A percentile compares a stretch with the other conserved stretches of the same genome.
These are phyloP conservation scores for Plasmopara viticola DNA, from an alignment of 352 stramenopile genomes.

Conservation along the genomic window DNA sequence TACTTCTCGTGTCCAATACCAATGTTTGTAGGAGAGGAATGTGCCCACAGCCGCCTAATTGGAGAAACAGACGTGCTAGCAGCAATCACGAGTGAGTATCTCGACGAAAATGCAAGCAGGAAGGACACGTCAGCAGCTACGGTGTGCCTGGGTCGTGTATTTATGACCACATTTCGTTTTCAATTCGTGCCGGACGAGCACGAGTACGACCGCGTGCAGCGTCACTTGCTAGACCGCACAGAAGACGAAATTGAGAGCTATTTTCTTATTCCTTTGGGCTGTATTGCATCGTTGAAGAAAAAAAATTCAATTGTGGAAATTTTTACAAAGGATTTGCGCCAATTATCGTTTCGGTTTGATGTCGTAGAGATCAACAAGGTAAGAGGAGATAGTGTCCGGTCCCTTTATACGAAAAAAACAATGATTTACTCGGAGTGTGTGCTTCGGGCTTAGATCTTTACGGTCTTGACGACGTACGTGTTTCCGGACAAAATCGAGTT, in stretches of 20 bases:
- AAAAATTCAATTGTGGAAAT: slow-evolving; percentile 76
- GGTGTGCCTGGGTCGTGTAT: slow-evolving; percentile 59
- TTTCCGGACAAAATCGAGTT: slow-evolving; percentile 81
- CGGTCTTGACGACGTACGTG: slow-evolving; percentile 73
- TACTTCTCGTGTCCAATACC: too few species aligned
- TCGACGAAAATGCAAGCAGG: slow-evolving; percentile 50
- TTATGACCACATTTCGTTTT: slow-evolving; percentile 85
- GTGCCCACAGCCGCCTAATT: slow-evolving; percentile 36
- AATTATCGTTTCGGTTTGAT: slow-evolving; percentile 73
- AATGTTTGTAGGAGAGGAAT: background rate
- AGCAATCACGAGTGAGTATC: slow-evolving; percentile 66
- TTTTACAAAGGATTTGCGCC: slow-evolving; percentile 69
- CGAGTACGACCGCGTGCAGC: slow-evolving; percentile 43
- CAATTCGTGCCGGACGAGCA: slow-evolving; percentile 67
- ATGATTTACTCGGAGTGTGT: slow-evolving; percentile 2
- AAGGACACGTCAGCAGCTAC: slow-evolving; percentile 55
- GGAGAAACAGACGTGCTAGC: slow-evolving; percentile 73
- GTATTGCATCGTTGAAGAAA: slow-evolving; percentile 71
- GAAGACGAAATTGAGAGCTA: slow-evolving; percentile 70
- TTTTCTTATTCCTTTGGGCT: slow-evolving; percentile 68
- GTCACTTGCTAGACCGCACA: slow-evolving; percentile 47
- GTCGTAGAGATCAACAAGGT: slow-evolving; percentile 64
- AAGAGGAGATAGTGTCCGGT: background rate
- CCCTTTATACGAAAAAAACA: slow-evolving; percentile 1
- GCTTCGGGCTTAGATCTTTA: slow-evolving; percentile 45